Percentiles rank a stretch among this genome's conserved stretches.
phyloP scores from a whole-genome alignment of 2,329 filamentous ascomycete species.

The Cladosporium sp. region DNA sequence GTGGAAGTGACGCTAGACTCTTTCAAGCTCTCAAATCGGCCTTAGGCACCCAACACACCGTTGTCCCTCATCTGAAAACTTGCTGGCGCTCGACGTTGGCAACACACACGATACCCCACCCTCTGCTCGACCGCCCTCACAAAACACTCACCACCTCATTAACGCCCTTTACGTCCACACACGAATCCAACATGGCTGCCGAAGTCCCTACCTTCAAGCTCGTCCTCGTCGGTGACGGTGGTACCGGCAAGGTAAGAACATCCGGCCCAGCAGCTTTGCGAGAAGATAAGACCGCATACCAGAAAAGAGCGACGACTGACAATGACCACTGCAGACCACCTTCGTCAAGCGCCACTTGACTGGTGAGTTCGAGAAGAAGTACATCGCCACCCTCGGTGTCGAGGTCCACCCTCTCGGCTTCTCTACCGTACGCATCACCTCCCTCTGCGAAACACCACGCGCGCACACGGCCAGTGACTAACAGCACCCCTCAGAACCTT shows the following conservation, averaged over 20 bases:
- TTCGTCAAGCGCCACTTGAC: conserved; percentile 99
- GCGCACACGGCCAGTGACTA: conserved; percentile 20
- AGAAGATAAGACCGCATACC: not conserved
- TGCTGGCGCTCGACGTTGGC: not conserved
- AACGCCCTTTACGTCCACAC: conserved; percentile 2
- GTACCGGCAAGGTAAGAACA: conserved; percentile 89
- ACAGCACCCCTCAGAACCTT: conserved; percentile 62
- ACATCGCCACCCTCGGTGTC: conserved; percentile 98
- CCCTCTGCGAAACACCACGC: conserved; percentile 10
- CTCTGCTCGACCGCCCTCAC: not conserved
- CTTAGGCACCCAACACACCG: too few species aligned
- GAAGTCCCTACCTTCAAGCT: conserved; percentile 89
- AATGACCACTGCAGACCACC: conserved; percentile 67
- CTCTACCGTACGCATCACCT: conserved; percentile 71
- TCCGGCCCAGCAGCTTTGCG: not conserved
- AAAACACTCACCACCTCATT: not conserved
- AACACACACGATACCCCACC: not conserved
- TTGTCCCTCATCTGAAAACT: too few species aligned
- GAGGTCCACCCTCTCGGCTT: conserved; percentile 98
- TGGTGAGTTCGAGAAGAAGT: conserved; percentile 99
- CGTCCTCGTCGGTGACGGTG: conserved; percentile 97
- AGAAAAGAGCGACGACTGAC: not conserved
- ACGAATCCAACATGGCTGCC: conserved; percentile 6
- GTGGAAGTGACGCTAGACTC: too few species aligned
- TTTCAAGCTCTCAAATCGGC: too few species aligned